Evolutionary conservation across 2,329 filamentous ascomycete genomes (phyloP), one percentile per base, ranked within the genome.

Genomic region (Calcarisporium arbuscula): DNA sequence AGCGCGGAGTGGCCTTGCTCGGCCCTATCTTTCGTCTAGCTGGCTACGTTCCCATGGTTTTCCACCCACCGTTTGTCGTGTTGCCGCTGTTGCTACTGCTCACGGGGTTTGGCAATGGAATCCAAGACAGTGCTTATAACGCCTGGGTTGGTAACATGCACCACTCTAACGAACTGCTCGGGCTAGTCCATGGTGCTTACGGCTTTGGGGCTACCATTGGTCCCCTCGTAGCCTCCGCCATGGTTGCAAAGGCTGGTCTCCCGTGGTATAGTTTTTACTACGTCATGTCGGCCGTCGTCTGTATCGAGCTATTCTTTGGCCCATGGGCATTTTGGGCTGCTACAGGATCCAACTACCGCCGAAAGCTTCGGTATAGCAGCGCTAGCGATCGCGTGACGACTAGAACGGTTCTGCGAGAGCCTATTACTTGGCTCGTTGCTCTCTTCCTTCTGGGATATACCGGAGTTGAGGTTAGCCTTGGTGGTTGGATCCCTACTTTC

Each of bases 401-500:
- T 4, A 12, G 15, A 11, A 56, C 52, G 8, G 63, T 65, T 12
- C 56, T 80, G n/a, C 50, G 52, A 6, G 52, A 66, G 32, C 68
- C 64, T 36, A 67, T 84, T 4, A 82, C 82, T 4, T 89, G 84
- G 82, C 64, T 86, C n/a, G 67, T 77, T 28, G 72, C 85, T 3
- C 40, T 82, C 2, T 94, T 94, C 53, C 62, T 94, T 11, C 70
- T 94, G 5, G 76, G 77, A 8, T 94, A 94, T 49, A 80, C 90
- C 1, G 87, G 87, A 5, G 71, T 76, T 6, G 87, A 94, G 58
- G 82, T 87, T 40, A 77, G 76, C 1, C 64, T 88, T 3, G 81
- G 82, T 8, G 62, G 85, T 12, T 92, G 85, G 85, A 81, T 94
- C 42, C 80, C 86, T 31, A 81, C 80, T 1, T 94, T 94, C 54